Evolutionary conservation across 495 filamentous ascomycete species (phyloP), one percentile per base, ranked within the genome.

Genomic region (Hypoxylon lienhwacheense): DNA sequence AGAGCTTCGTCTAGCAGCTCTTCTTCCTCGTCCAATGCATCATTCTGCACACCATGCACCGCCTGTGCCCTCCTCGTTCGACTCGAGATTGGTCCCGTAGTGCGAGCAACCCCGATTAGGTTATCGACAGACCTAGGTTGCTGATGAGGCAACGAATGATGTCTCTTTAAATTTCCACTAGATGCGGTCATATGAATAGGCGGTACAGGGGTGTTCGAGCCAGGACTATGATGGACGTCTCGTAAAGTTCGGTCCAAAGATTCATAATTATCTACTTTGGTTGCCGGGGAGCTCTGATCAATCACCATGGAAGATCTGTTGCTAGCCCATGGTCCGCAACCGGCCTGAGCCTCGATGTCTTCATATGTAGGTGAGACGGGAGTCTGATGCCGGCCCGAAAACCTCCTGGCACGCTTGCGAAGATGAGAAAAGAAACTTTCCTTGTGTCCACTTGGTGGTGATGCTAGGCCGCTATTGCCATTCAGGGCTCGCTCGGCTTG

Each of bases 391-490:
- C 90, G 85, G 25, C 93, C 95, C 24, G 95, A 99, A 19, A 99
- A 82, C 59, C 95, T 80, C 55, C 95, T 83, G 5, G 95, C 95
- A 17, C 91, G 85, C 70, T 99, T 99, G 31, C 95, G 83, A 4
- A 99, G 79, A 61, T 99, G 95, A 5, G 95, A 97, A 70, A 98
- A 97, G 74, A 97, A 97, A 68, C 92, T 87, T 66, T 97, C 93
- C 62, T 92, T 91, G 25, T 88, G 87, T 11, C 75, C 87, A 50
- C 79, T 81, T 5, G 72, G 81, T 19, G 82, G 87, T 51, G 82
- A 87, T 37, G 75, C 78, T 46, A 83, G 70, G 6, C 83, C 83
- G 39, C 78, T 78, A 52, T 85, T 82, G n/a, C 91, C 93, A 70
- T 90, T 97, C 28, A 97, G 75, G 39, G 89, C 89, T 49, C 89